phyloP scores from a whole-genome alignment of 768 basidiomycete genomes.

The Daedalea quercina region DNA sequence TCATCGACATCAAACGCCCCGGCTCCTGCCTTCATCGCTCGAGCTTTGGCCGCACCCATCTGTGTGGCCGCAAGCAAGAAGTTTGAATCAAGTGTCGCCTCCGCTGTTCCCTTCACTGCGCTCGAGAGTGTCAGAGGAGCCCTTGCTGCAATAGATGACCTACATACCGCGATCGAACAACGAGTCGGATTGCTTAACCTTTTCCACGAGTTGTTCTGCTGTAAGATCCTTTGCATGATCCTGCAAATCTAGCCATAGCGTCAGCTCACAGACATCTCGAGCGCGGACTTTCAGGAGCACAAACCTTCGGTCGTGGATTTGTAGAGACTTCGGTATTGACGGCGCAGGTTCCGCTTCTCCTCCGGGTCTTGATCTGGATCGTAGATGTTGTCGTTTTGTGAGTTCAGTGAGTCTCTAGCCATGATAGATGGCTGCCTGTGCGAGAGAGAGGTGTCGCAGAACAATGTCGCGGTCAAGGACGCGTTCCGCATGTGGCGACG shows the following conservation, averaged over 20 bases:
- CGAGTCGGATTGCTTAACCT: constrained; percentile 50
- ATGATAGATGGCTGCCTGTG: neutral
- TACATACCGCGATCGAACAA: constrained; percentile 57
- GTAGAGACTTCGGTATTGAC: constrained; percentile 63
- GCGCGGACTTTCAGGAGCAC: constrained; percentile 6
- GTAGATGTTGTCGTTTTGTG: constrained; percentile 28
- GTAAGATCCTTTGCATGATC: constrained; percentile 22
- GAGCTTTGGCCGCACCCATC: constrained; percentile 82
- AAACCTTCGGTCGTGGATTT: constrained; percentile 54
- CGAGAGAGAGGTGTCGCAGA: neutral
- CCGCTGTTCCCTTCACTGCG: constrained; percentile 23
- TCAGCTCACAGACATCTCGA: constrained; percentile 2
- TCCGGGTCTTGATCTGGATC: constrained; percentile 84
- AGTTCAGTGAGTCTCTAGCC: neutral
- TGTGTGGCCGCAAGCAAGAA: constrained; percentile 73
- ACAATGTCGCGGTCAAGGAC: neutral
- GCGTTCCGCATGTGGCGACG: neutral
- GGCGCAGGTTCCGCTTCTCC: constrained; percentile 68
- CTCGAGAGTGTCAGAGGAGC: too few relatives aligned
- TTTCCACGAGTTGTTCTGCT: constrained; percentile 41
- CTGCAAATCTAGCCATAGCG: neutral
- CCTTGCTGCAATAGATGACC: neutral
- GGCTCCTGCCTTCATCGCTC: constrained; percentile 80
- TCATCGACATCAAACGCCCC: constrained; percentile 92
- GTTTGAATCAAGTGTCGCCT: constrained; percentile 86